Evolutionary conservation across 345 rosid genomes (phyloP).

Genomic region (Cardamine chenopodiifolia): DNA sequence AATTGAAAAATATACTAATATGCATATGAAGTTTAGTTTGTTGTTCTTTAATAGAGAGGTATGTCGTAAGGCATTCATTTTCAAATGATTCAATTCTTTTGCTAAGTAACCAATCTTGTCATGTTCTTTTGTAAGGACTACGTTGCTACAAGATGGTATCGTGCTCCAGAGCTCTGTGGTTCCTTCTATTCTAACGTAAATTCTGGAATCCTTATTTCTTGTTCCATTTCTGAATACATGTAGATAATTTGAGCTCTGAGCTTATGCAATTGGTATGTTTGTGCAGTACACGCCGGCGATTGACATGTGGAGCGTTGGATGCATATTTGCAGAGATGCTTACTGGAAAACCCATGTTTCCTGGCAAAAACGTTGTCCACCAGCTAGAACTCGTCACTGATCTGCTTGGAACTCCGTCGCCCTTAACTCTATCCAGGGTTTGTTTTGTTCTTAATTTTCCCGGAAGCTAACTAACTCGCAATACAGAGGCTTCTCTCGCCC

Average conservation of each 20-base stretch:
- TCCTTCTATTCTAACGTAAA: constrained; percentile 88
- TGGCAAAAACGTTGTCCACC: constrained; percentile 92
- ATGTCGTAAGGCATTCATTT: background rate
- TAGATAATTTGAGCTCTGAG: background rate
- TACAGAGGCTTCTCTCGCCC: constrained; percentile 45
- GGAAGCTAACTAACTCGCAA: constrained; percentile 37
- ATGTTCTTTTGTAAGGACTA: constrained; percentile 73
- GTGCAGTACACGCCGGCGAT: constrained; percentile 98
- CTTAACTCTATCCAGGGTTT: constrained; percentile 78
- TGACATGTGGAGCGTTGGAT: constrained; percentile 98
- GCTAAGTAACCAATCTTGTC: constrained; percentile 31
- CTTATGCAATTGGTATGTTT: constrained; percentile 17
- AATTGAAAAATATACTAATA: background rate
- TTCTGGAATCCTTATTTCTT: constrained; percentile 11
- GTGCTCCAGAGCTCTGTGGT: constrained; percentile 99
- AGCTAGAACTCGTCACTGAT: constrained; percentile 92
- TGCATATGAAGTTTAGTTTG: constrained; percentile 4
- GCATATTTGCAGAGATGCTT: constrained; percentile 94
- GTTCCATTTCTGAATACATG: background rate
- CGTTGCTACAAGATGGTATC: constrained; percentile 99
- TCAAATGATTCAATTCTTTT: constrained; percentile 19
- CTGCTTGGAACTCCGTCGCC: constrained; percentile 92
- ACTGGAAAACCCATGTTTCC: constrained; percentile 93
- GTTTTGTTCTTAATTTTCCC: constrained; percentile 41
- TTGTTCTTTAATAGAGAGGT: constrained; percentile 19